Percentiles rank a stretch among this genome's conserved stretches.
Evolutionary conservation across 495 filamentous ascomycete genomes (phyloP).

Genomic region (Xylaria longipes): DNA sequence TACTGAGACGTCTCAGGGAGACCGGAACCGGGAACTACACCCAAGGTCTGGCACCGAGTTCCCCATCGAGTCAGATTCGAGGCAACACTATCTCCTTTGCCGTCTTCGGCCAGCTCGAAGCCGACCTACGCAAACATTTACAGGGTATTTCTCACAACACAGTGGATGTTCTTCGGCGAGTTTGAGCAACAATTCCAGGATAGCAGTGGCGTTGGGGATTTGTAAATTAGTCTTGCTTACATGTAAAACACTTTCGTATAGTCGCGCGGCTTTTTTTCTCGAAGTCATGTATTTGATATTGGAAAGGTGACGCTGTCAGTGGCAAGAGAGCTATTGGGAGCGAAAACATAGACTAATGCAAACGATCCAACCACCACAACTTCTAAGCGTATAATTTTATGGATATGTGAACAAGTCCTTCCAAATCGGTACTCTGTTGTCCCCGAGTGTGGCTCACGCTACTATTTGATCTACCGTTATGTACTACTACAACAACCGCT

Average conservation of each 20-base stretch:
- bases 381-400: neutral
- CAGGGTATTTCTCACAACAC: conserved; percentile 23
- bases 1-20: conserved; percentile 26
- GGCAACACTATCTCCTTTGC: conserved; percentile 22
- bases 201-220: conserved; percentile 23
- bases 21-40: conserved; percentile 16
- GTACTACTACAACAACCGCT: neutral
- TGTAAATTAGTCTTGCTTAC: conserved; percentile 22
- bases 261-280: neutral
- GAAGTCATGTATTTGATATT: conserved; percentile 10
- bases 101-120: conserved; percentile 28
- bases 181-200: conserved; percentile 3
- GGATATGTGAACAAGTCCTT: conserved; percentile 16
- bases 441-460: conserved; percentile 10
- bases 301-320: neutral
- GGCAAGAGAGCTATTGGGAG: conserved; percentile 3
- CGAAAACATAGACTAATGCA: conserved; percentile 17
- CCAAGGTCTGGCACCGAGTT: conserved; percentile 6
- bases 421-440: neutral
- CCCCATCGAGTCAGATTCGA: conserved; percentile 10
- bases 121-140: conserved; percentile 26
- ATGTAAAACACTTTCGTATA: conserved; percentile 16
- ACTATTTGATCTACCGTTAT: conserved; percentile 12
- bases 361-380: neutral
- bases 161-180: conserved; percentile 24